Conservation (phyloP, 208 protist genomes). For the Trypanosoma brucei region DNA sequence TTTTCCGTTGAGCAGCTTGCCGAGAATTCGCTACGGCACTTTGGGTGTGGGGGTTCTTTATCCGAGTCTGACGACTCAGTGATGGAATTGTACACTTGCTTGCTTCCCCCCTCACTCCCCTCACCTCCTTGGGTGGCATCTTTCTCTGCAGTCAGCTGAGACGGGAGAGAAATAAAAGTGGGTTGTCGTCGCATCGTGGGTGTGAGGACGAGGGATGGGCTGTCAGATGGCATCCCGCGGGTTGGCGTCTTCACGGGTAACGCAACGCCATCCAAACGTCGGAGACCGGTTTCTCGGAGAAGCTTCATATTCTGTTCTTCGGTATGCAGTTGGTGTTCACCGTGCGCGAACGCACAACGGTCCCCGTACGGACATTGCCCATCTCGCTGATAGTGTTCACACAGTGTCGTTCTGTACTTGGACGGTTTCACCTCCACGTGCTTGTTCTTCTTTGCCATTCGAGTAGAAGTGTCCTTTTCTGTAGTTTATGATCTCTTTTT, state of each 20-base stretch:
- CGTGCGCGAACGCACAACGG: conserved; percentile 83
- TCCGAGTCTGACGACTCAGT: not conserved
- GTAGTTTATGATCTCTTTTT: conserved; percentile 3
- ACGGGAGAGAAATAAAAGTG: conserved; percentile 56
- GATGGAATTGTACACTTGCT: not conserved
- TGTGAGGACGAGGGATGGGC: conserved; percentile 19
- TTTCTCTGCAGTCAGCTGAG: not conserved
- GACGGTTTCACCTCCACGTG: conserved; percentile 80
- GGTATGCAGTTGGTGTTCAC: conserved; percentile 69
- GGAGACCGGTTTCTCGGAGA: conserved; percentile 56
- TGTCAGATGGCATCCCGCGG: conserved; percentile 11
- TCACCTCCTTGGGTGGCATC: not conserved
- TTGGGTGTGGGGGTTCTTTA: conserved; percentile 1
- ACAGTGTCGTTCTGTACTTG: conserved; percentile 81
- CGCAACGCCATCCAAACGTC: conserved; percentile 42
- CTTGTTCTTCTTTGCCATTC: conserved; percentile 33
- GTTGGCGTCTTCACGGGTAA: conserved; percentile 8
- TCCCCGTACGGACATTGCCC: conserved; percentile 60
- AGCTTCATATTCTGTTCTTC: conserved; percentile 64
- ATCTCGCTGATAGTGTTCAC: conserved; percentile 58
- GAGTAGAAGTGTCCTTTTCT: conserved; percentile 2
- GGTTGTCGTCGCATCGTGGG: conserved; percentile 29
- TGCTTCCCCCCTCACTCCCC: too few relatives aligned
- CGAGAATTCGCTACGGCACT: conserved; percentile 48
- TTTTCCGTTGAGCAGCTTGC: conserved; percentile 55